These are phyloP conservation scores for Ophiobolus disseminans DNA, from an alignment of 2,329 filamentous ascomycete genomes.

Conservation along the genomic window DNA sequence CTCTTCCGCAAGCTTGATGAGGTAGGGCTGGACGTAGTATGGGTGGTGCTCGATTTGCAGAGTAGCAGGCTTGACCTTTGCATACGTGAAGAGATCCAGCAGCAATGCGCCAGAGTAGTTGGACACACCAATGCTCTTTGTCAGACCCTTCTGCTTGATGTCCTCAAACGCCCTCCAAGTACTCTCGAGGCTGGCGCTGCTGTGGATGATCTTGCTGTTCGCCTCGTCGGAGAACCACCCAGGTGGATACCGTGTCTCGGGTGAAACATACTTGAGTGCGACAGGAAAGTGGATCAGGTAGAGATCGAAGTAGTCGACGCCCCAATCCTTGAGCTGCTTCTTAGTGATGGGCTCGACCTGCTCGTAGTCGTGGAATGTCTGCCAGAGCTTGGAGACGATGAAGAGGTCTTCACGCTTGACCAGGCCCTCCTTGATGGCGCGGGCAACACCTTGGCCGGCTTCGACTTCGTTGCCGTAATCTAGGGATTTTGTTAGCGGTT, in stretches of 20 bases:
- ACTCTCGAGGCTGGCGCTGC: slow-evolving; percentile 42
- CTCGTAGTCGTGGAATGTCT: slow-evolving; percentile 84
- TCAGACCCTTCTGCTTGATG: slow-evolving; percentile 40
- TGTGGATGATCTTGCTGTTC: slow-evolving; percentile 47
- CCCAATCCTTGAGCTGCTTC: slow-evolving; percentile 53
- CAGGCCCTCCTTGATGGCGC: slow-evolving; percentile 48
- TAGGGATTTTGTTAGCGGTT: slow-evolving; percentile 18
- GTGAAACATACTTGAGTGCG: slow-evolving; percentile 67
- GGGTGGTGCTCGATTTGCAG: slow-evolving; percentile 50
- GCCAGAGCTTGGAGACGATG: slow-evolving; percentile 93
- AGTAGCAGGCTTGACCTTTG: slow-evolving; percentile 42
- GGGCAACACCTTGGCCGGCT: slow-evolving; percentile 45
- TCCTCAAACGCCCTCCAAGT: slow-evolving; percentile 54
- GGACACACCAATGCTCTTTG: slow-evolving; percentile 47
- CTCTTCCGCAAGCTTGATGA: slow-evolving; percentile 44
- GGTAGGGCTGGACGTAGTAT: slow-evolving; percentile 45
- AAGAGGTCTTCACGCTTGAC: slow-evolving; percentile 75
- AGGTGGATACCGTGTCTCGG: slow-evolving; percentile 45
- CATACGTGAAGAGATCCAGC: slow-evolving; percentile 64
- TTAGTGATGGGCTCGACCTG: slow-evolving; percentile 78
- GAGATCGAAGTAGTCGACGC: slow-evolving; percentile 50
- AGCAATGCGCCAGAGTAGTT: slow-evolving; percentile 52
- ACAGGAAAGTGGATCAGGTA: slow-evolving; percentile 87
- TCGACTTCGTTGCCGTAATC: slow-evolving; percentile 51
- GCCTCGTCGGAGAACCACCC: slow-evolving; percentile 46